Evolutionary conservation across 192 early-diverging fungal species (phyloP).

Genomic region (Rhizoclosmatium sp.): DNA sequence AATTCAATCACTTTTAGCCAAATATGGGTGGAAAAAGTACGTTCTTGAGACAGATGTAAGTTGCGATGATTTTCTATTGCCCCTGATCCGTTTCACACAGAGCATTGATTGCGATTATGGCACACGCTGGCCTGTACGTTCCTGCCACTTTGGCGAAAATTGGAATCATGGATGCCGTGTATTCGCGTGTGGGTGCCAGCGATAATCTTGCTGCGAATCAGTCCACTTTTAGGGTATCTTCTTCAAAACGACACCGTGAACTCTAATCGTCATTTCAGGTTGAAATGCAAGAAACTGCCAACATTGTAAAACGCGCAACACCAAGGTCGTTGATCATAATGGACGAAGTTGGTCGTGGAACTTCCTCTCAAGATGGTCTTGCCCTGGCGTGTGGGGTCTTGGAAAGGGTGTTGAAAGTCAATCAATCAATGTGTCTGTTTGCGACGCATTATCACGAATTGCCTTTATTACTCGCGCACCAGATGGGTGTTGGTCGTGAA

Average conservation of each 20-base stretch:
- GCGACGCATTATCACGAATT: constrained; percentile 85
- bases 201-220: constrained; percentile 73
- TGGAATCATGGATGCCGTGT: constrained; percentile 75
- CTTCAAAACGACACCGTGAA: neutral
- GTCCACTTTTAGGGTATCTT: constrained; percentile 75
- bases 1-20: constrained; percentile 50
- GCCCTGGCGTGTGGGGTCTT: constrained; percentile 76
- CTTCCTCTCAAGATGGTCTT: constrained; percentile 75
- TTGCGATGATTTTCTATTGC: constrained; percentile 8
- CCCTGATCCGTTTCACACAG: neutral
- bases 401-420: constrained; percentile 58
- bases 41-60: constrained; percentile 70
- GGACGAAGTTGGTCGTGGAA: constrained; percentile 85
- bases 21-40: constrained; percentile 85
- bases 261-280: constrained; percentile 43
- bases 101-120: constrained; percentile 65
- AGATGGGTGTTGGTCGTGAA: constrained; percentile 3
- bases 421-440: constrained; percentile 69
- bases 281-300: constrained; percentile 75
- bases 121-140: constrained; percentile 78
- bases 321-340: constrained; percentile 67
- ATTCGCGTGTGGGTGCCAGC: constrained; percentile 75
- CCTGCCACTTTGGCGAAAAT: constrained; percentile 70
- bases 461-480: constrained; percentile 37
- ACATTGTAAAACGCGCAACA: constrained; percentile 74